phyloP scores from a whole-genome alignment of 345 rosid species.

The Bruguiera sexangula region DNA sequence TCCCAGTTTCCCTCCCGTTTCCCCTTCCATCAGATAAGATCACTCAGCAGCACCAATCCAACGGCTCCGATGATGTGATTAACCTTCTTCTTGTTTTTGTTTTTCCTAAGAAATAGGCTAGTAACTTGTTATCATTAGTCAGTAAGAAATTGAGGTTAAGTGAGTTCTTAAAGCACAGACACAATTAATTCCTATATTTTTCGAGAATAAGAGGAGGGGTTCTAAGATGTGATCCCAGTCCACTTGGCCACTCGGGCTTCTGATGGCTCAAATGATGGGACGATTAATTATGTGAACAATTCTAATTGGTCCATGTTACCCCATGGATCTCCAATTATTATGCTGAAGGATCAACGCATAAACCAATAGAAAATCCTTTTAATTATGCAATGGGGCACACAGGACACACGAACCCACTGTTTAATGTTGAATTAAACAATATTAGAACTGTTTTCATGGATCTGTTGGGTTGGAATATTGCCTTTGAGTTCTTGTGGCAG shows the following conservation, averaged over 20 bases:
- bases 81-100: not conserved
- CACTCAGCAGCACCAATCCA: constrained; percentile 2
- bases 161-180: too few species aligned
- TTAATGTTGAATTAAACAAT: not conserved
- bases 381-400: too few species aligned
- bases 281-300: too few species aligned
- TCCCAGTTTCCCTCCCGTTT: not conserved
- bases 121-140: too few species aligned
- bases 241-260: too few species aligned
- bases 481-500: not conserved
- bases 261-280: too few species aligned
- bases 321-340: not conserved
- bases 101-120: too few species aligned
- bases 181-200: too few species aligned
- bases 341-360: not conserved
- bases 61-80: not conserved
- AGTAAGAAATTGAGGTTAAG: too few species aligned
- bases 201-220: too few species aligned
- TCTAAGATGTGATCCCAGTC: too few species aligned
- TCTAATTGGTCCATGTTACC: not conserved
- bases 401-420: too few species aligned
- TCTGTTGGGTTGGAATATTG: not conserved
- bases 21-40: constrained; percentile 14
- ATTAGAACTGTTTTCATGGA: not conserved
- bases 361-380: not conserved